phyloP scores from a whole-genome alignment of 208 protist species.

The Trypanosoma brucei region DNA sequence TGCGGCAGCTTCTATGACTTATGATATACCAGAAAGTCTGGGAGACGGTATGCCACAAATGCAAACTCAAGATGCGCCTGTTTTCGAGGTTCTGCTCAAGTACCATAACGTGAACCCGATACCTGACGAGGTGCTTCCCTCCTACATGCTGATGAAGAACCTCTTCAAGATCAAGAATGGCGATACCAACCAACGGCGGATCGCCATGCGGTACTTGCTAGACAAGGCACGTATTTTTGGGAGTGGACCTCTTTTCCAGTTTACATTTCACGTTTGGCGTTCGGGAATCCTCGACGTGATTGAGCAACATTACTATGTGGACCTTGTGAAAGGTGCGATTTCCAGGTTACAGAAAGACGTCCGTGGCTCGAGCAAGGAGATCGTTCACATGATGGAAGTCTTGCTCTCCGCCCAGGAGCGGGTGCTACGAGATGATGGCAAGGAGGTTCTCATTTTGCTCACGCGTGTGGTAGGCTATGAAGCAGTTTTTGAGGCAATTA shows the following conservation, averaged over 20 bases:
- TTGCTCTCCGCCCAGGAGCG: slow-evolving; percentile 98
- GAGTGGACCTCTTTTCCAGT: slow-evolving; percentile 95
- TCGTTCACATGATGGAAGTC: slow-evolving; percentile 98
- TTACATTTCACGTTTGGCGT: slow-evolving; percentile 97
- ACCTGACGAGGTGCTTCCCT: slow-evolving; percentile 88
- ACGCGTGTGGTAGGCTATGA: slow-evolving; percentile 98
- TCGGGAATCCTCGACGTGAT: slow-evolving; percentile 95
- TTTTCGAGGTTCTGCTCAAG: slow-evolving; percentile 95
- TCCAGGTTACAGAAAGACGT: slow-evolving; percentile 97
- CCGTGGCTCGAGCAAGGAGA: slow-evolving; percentile 96
- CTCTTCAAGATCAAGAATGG: slow-evolving; percentile 99
- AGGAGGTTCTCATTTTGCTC: slow-evolving; percentile 98
- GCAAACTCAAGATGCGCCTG: slow-evolving; percentile 95
- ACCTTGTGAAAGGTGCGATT: slow-evolving; percentile 98
- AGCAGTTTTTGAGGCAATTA: slow-evolving; percentile 97
- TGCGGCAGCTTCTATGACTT: slow-evolving; percentile 31
- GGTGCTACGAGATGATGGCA: slow-evolving; percentile 97
- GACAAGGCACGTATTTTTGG: slow-evolving; percentile 98
- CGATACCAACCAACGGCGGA: slow-evolving; percentile 95
- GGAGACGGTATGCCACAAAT: slow-evolving; percentile 92
- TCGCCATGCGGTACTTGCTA: slow-evolving; percentile 95
- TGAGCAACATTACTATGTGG: slow-evolving; percentile 98
- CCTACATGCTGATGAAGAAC: slow-evolving; percentile 96
- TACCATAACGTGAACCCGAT: slow-evolving; percentile 85
- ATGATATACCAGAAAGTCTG: slow-evolving; percentile 85